Evolutionary conservation across 176 grass and related monocot species (phyloP), one percentile per base, ranked within the genome.

Genomic region (Cenchrus fungigraminus): DNA sequence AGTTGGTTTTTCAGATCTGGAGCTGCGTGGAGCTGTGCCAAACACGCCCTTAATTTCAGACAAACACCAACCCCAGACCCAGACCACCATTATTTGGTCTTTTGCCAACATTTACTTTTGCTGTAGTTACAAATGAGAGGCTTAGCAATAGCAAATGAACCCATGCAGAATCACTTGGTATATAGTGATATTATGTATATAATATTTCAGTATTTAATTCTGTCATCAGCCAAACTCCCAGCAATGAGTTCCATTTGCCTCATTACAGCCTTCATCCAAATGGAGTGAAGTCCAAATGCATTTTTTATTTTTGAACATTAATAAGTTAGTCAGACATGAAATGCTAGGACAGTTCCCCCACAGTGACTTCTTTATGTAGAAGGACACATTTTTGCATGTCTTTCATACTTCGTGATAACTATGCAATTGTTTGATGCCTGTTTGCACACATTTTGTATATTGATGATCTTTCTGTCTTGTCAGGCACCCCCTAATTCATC

Each of bases 401-500:
- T 78, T 72, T 65, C 50, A 51, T 90, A 78, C 50, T 29, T 72
- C 29, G 86, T 51, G 19, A 44, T 16, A 45, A 81, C 29, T 28
- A 59, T 60, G 8, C 67, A 77, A 40, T 50, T 42, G 14, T 72
- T 73, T 58, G 44, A 78, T 71, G 79, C 79, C 7, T 82, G 8
- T 50, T 72, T 32, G 6, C 7, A 45, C 79, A 9, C 8, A 46
- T 46, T 46, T 46, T 46, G 45, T 46, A 46, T 46, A 46, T 46
- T 40, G 37, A 40, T 40, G 37, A 13, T 87, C 20, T 79, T 68
- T 67, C 71, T 87, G 46, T n/a, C 83, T 65, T 91, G 32, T 89
- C 78, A 95, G 88, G 83, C 58, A 32, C 65, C 71, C 64, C 64
- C 89, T 73, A 82, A 84, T 75, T 76, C 60, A 83, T 85, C 91